These are phyloP conservation scores for Aspergillus japonicus DNA, from an alignment of 2,329 filamentous ascomycete species.

Conservation along the genomic window DNA sequence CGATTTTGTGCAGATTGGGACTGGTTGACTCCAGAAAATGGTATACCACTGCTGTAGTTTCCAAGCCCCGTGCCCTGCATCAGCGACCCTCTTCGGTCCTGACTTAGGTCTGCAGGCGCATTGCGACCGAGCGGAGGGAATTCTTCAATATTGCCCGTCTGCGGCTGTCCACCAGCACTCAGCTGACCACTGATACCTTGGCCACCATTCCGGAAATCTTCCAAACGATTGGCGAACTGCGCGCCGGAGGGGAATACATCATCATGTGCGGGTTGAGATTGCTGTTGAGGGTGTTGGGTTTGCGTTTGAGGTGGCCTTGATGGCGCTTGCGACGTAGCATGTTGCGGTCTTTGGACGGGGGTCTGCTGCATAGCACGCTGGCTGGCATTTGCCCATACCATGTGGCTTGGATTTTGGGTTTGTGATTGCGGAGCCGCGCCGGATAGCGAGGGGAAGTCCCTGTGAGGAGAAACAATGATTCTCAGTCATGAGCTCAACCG, in stretches of 20 bases:
- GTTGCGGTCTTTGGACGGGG: constrained; percentile 54
- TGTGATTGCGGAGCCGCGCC: constrained; percentile 56
- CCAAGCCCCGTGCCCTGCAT: constrained; percentile 51
- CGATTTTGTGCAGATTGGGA: constrained; percentile 37
- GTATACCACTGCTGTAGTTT: constrained; percentile 39
- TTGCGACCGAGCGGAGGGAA: constrained; percentile 60
- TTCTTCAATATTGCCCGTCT: constrained; percentile 59
- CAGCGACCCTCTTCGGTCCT: constrained; percentile 51
- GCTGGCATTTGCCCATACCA: constrained; percentile 58
- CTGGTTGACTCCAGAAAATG: constrained; percentile 45
- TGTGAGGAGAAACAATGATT: constrained; percentile 28
- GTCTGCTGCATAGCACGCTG: constrained; percentile 55
- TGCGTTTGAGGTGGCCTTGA: constrained; percentile 42
- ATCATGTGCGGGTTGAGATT: constrained; percentile 48
- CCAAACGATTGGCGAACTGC: constrained; percentile 53
- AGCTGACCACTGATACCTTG: constrained; percentile 55
- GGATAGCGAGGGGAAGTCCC: constrained; percentile 63
- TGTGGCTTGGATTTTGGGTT: constrained; percentile 51
- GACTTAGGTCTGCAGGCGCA: constrained; percentile 50
- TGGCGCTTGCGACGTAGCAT: constrained; percentile 43
- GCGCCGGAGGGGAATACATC: constrained; percentile 48
- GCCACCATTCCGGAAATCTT: constrained; percentile 58
- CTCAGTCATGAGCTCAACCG: constrained; percentile 9
- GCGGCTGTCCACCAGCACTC: constrained; percentile 51
- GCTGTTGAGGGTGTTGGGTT: constrained; percentile 42